Base-by-base conservation (phyloP, 2,329 filamentous ascomycete species). In the Stachybotrys chlorohalonatus region DNA sequence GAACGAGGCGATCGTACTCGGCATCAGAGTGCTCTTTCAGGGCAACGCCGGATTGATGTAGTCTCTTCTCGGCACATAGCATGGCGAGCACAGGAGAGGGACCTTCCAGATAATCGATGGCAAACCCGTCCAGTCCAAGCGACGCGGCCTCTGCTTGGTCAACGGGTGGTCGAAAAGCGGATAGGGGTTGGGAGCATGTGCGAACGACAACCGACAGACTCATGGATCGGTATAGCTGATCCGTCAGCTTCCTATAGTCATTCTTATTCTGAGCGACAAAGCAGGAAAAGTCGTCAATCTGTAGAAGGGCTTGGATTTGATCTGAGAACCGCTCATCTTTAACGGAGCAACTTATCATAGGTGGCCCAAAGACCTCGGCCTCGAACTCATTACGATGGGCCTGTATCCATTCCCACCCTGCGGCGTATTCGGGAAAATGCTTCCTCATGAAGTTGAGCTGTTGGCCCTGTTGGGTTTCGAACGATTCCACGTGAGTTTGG, bases 11-110 rank as follows among this genome's bases (percentile, higher is more conserved):
- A n/a, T 86, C 75, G 63, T 86, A 90, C 61, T 90, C 84, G 46
- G 80, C 75, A 36, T 89, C 81, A 2, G 70, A 81, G 39, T 92
- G 82, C 9, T 89, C 83, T 6, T 68, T 68, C 13, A 84, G 73
- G 15, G 81, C 76, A 49, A 93, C 79, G 0, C 83, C 90, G 6
- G 86, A 85, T 31, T 75, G 73, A 62, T 95, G 84, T 7, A 96
- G 70, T 53, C 75, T 79, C 55, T 80, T 82, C 60, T 89, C 86
- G 11, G 84, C 80, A 68, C 91, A 96, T 24, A 99, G 80, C 87
- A 95, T 94, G 7, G 90, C 87, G 39, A 97, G 73, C 1, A 99
- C 89, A 1, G 89, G 81, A 1, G 86, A 84, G 0, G 95, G 95
- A 0, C 93, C 94, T 39, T 85, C 79, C 6, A 99, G 66, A 56